These are phyloP conservation scores for Deuterostichococcus epilithicus DNA, from an alignment of 139 green algal species.

Conservation along the genomic window DNA sequence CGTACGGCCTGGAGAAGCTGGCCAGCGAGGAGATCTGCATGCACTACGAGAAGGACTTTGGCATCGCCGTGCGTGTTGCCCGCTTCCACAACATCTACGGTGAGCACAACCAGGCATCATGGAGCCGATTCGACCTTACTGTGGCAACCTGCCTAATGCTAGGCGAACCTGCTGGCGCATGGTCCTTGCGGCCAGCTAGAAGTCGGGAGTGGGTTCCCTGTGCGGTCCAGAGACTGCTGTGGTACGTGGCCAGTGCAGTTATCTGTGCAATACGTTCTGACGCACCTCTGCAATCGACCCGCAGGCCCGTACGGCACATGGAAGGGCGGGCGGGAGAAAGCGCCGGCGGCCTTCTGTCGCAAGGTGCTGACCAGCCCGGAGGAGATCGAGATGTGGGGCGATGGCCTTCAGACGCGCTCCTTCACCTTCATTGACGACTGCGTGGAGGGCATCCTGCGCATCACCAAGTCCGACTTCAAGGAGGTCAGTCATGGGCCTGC, in stretches of 20 bases:
- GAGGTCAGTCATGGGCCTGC: no score
- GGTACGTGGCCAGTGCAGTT: no score
- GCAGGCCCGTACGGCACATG: conserved; percentile 97
- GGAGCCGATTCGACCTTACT: no score
- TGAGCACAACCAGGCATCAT: no score
- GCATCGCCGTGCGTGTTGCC: conserved; percentile 90
- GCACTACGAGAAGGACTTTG: conserved; percentile 98
- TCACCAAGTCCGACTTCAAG: conserved; percentile 95
- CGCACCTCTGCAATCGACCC: no score
- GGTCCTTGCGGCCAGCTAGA: no score
- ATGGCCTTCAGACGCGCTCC: conserved; percentile 97
- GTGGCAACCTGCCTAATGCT: no score
- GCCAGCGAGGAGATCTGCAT: conserved; percentile 94
- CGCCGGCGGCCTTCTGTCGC: conserved; percentile 96
- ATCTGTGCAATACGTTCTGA: no score
- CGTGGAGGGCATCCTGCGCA: conserved; percentile 97
- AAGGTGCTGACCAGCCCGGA: conserved; percentile 86
- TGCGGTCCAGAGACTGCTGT: no score
- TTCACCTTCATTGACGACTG: conserved; percentile 99
- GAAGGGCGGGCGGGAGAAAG: conserved; percentile 99
- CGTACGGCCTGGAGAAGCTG: conserved; percentile 99
- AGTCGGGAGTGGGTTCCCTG: no score
- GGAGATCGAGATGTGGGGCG: conserved; percentile 99
- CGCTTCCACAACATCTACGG: conserved; percentile 89
- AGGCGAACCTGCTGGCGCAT: no score